phyloP scores from a whole-genome alignment of 2,329 filamentous ascomycete genomes.

The Beauveria medogensis region DNA sequence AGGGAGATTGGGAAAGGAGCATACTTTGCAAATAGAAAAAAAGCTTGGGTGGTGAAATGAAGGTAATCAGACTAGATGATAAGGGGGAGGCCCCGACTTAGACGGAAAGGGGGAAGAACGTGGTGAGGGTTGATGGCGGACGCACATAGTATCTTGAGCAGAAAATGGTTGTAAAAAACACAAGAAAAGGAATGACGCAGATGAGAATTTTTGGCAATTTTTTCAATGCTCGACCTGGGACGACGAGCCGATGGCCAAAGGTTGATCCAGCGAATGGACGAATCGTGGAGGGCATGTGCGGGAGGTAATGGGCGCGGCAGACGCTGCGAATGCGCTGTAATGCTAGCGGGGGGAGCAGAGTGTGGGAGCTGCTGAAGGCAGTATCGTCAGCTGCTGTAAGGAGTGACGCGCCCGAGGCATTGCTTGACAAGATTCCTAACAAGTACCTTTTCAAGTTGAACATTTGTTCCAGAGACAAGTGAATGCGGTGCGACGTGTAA shows the following conservation, averaged over 20 bases:
- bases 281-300: conserved; percentile 7
- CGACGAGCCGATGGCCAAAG: background rate
- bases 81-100: background rate
- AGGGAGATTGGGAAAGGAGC: background rate
- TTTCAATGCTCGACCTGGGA: too few relatives aligned
- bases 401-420: background rate
- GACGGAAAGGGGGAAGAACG: background rate
- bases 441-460: too few relatives aligned
- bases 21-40: too few relatives aligned
- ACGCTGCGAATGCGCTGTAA: background rate
- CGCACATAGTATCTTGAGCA: background rate
- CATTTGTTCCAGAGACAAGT: too few relatives aligned
- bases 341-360: background rate
- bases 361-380: background rate
- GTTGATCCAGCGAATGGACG: background rate
- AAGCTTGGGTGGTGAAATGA: background rate
- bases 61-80: background rate
- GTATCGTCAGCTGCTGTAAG: too few relatives aligned
- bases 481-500: background rate
- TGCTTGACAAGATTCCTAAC: too few relatives aligned
- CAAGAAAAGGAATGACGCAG: background rate
- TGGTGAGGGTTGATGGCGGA: background rate
- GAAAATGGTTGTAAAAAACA: background rate
- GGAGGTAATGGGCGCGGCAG: background rate
- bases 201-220: background rate